Base-by-base conservation (phyloP, 2,329 filamentous ascomycete species). In the Myriangium duriaei region DNA sequence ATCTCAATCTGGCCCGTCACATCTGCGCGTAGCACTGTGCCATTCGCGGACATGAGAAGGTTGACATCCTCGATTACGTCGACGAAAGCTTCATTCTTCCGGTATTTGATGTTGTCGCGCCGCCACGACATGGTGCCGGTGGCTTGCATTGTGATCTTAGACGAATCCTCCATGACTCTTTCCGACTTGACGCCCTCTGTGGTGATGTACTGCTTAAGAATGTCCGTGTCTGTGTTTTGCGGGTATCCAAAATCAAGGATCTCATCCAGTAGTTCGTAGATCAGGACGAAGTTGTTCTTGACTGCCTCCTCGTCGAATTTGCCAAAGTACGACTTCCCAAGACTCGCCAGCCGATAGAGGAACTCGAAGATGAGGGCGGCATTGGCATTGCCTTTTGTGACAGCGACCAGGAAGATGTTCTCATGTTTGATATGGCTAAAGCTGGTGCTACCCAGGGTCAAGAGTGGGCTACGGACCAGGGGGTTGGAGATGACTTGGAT, bases 391-490 rank as follows among this genome's bases (percentile, higher is more conserved):
- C 87, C 95, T 69, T 96, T 98, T 42, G 87, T 96, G 51, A 98
- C 83, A 12, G 88, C 91, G 39, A 96, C 88, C 50, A 98, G 64
- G 62, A 96, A 98, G 57, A 98, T 95, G 60, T 98, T 98, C 59
- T 98, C 91, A 65, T 95, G 88, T 62, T 94, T 95, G 64, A 98
- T 88, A 77, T 98, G 91, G 69, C 86, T 94, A 63, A 98, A 98
- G 32, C 92, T 98, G 40, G 91, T 98, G 59, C 85, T 94, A 47
- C 92, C 91, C 41, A 98, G 76, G 4, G 91, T 98, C 52, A 98
- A 71, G 63, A 98, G 96, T 42, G 91, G 91, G 49, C 91, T 96
- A 49, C 92, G 85, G 43, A 98, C 91, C 61, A 95, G 86, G 37
- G 91, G 80, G 60, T 98, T 98, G 52, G 86, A 94, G 60, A 98